Percentiles rank a stretch among this genome's conserved stretches.
Conservation (phyloP, 352 stramenopile species). For the Phytophthora aleatoria region DNA sequence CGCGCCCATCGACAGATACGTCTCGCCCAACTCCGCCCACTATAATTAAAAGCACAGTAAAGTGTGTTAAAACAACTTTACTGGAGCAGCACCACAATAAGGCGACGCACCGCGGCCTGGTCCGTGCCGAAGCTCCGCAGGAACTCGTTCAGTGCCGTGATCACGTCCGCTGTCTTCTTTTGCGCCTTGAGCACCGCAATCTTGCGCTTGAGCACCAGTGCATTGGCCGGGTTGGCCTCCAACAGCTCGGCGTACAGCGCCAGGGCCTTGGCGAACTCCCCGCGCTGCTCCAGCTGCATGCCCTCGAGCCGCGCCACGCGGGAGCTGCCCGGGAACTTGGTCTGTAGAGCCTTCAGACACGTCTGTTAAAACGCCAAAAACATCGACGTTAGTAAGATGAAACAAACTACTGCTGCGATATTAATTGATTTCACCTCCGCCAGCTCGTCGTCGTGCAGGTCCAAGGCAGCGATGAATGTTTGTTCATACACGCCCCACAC, state of each 20-base stretch:
- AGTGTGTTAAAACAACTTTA: slow-evolving; percentile 1
- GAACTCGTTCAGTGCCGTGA: slow-evolving; percentile 63
- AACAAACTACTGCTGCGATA: neutral
- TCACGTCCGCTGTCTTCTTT: slow-evolving; percentile 57
- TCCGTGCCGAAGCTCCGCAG: slow-evolving; percentile 68
- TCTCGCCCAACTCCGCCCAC: slow-evolving; percentile 70
- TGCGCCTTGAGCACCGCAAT: slow-evolving; percentile 71
- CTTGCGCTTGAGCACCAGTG: slow-evolving; percentile 66
- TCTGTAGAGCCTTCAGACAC: slow-evolving; percentile 48
- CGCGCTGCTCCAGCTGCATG: slow-evolving; percentile 61
- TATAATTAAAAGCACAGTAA: slow-evolving; percentile 26
- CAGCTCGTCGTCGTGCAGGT: slow-evolving; percentile 64
- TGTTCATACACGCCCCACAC: slow-evolving; percentile 77
- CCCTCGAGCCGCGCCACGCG: slow-evolving; percentile 61
- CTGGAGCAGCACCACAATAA: neutral
- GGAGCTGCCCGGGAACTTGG: slow-evolving; percentile 65
- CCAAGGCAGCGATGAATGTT: slow-evolving; percentile 63
- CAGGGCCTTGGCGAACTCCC: slow-evolving; percentile 61
- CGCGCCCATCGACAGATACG: slow-evolving; percentile 54
- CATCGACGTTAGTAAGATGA: neutral
- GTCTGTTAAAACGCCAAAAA: slow-evolving; percentile 25
- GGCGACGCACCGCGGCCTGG: slow-evolving; percentile 41
- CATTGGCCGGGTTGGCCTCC: slow-evolving; percentile 60
- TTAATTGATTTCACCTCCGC: slow-evolving; percentile 26
- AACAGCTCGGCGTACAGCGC: slow-evolving; percentile 66